phyloP scores from a whole-genome alignment of 257 asterid genomes.

The Fraxinus excelsior region DNA sequence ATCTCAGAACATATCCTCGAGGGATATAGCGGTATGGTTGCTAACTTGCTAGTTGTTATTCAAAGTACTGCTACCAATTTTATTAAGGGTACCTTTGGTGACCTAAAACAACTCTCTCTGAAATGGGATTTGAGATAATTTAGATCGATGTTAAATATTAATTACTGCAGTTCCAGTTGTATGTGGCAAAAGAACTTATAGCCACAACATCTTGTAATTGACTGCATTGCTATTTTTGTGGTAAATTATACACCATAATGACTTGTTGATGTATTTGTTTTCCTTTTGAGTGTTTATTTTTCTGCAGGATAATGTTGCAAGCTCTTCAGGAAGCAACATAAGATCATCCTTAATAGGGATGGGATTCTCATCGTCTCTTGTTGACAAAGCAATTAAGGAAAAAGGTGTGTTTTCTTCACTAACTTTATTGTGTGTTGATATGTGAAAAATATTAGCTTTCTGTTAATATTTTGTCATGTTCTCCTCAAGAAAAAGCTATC shows the following conservation, averaged over 20 bases:
- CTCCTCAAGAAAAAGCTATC: no score
- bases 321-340: slow-evolving; percentile 69
- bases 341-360: slow-evolving; percentile 78
- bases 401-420: slow-evolving; percentile 47
- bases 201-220: background rate
- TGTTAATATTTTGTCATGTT: no score
- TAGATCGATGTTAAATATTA: background rate
- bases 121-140: background rate
- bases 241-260: slow-evolving; percentile 4
- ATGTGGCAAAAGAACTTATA: slow-evolving; percentile 1
- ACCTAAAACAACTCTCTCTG: background rate
- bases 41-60: background rate
- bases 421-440: background rate
- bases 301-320: slow-evolving; percentile 62
- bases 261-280: slow-evolving; percentile 12
- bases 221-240: slow-evolving; percentile 9
- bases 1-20: slow-evolving; percentile 27
- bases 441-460: no score
- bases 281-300: slow-evolving; percentile 9
- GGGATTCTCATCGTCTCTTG: slow-evolving; percentile 75
- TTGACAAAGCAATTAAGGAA: slow-evolving; percentile 77
- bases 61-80: background rate
- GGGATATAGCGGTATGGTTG: slow-evolving; percentile 43
- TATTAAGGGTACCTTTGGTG: background rate
- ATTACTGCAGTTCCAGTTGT: background rate